Conservation (phyloP, 257 asterid genomes). For the Handroanthus guayacan region DNA sequence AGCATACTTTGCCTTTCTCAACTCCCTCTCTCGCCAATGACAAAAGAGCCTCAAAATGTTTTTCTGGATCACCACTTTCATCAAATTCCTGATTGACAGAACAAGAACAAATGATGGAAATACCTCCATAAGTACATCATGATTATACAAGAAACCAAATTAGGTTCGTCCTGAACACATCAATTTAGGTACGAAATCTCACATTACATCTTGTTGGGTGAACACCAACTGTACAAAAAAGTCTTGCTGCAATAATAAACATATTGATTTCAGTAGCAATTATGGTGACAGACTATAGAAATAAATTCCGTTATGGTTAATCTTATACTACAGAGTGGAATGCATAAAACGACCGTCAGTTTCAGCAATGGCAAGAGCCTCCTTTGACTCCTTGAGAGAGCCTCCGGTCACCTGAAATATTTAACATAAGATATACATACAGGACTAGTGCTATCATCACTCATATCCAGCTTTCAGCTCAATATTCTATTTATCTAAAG, state of each 20-base stretch:
- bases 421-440: slow-evolving; percentile 1
- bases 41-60: slow-evolving; percentile 76
- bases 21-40: slow-evolving; percentile 85
- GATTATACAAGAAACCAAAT: slow-evolving; percentile 21
- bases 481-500: slow-evolving; percentile 5
- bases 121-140: slow-evolving; percentile 17
- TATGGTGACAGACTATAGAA: neutral
- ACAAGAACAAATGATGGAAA: slow-evolving; percentile 23
- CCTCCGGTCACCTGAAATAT: slow-evolving; percentile 88
- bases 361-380: slow-evolving; percentile 96
- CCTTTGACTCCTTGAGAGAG: slow-evolving; percentile 88
- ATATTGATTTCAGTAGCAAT: slow-evolving; percentile 24
- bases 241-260: slow-evolving; percentile 66
- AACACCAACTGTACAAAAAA: slow-evolving; percentile 98
- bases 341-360: slow-evolving; percentile 72
- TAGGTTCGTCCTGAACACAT: slow-evolving; percentile 5
- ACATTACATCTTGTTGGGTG: slow-evolving; percentile 99
- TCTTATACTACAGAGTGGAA: slow-evolving; percentile 21
- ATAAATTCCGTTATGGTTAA: slow-evolving; percentile 13
- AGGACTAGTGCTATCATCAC: neutral
- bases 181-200: slow-evolving; percentile 40
- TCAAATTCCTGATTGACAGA: slow-evolving; percentile 76
- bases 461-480: slow-evolving; percentile 20
- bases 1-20: slow-evolving; percentile 91
- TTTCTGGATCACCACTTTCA: slow-evolving; percentile 90